phyloP scores from a whole-genome alignment of 2,329 filamentous ascomycete genomes.

The Cercospora beticola region DNA sequence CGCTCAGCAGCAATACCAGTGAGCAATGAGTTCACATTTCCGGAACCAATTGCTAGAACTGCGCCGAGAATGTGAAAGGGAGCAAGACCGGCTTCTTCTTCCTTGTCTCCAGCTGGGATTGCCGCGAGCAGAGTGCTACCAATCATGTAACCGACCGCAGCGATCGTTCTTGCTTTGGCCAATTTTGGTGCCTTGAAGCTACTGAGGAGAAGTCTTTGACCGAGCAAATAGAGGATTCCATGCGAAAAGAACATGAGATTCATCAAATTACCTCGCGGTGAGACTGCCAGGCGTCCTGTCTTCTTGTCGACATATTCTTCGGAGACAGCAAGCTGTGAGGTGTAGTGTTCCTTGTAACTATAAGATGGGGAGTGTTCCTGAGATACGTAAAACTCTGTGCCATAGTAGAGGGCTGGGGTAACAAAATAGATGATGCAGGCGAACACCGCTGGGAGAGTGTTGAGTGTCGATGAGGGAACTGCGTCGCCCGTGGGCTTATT shows the following conservation, averaged over 20 bases:
- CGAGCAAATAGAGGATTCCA: slow-evolving; percentile 16
- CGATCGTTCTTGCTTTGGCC: neutral
- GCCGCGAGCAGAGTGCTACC: slow-evolving; percentile 16
- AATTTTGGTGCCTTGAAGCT: neutral
- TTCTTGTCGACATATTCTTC: slow-evolving; percentile 8
- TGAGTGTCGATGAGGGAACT: neutral
- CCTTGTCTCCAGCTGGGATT: slow-evolving; percentile 12
- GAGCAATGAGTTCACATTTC: slow-evolving; percentile 17
- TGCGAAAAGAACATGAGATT: slow-evolving; percentile 16
- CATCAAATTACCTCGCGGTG: slow-evolving; percentile 15
- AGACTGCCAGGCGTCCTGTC: slow-evolving; percentile 3
- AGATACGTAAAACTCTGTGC: slow-evolving; percentile 15
- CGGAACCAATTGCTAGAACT: slow-evolving; percentile 7
- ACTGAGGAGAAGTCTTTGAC: slow-evolving; percentile 6
- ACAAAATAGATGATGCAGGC: slow-evolving; percentile 16
- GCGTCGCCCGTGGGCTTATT: neutral
- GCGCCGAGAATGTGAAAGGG: slow-evolving; percentile 16
- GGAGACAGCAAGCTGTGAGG: slow-evolving; percentile 18
- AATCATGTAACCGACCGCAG: slow-evolving; percentile 10
- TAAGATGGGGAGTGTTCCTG: slow-evolving; percentile 12
- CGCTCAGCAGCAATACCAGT: slow-evolving; percentile 7
- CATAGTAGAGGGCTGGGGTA: slow-evolving; percentile 13
- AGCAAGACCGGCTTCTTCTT: slow-evolving; percentile 5
- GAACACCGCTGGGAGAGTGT: slow-evolving; percentile 1
- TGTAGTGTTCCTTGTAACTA: slow-evolving; percentile 19